These are phyloP conservation scores for Fonsecaea multimorphosa DNA, from an alignment of 2,329 filamentous ascomycete species.

Conservation along the genomic window DNA sequence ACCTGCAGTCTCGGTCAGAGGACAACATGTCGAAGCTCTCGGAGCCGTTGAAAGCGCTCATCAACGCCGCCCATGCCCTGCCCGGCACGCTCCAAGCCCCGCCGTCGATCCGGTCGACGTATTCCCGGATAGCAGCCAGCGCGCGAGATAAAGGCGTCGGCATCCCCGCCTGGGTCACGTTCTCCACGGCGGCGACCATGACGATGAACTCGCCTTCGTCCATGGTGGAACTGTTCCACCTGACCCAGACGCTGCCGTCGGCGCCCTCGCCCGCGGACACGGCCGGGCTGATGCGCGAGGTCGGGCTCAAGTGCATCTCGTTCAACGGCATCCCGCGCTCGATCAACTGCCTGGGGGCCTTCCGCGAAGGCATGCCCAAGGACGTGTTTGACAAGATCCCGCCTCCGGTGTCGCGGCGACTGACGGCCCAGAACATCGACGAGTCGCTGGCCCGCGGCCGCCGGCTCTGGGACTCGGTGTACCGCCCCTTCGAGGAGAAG, in stretches of 20 bases:
- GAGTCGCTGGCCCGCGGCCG: constrained; percentile 64
- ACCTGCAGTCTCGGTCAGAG: not conserved
- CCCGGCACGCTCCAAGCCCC: constrained; percentile 71
- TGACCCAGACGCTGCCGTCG: constrained; percentile 59
- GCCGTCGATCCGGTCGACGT: constrained; percentile 67
- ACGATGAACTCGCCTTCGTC: constrained; percentile 85
- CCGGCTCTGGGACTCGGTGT: constrained; percentile 76
- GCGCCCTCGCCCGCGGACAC: constrained; percentile 40
- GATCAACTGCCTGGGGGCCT: constrained; percentile 80
- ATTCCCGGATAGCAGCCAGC: constrained; percentile 67
- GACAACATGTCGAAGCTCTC: constrained; percentile 75
- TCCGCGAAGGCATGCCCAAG: constrained; percentile 67
- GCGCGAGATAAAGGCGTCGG: constrained; percentile 68
- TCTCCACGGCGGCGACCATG: constrained; percentile 80
- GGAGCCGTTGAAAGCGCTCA: constrained; percentile 71
- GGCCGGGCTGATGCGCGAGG: constrained; percentile 53
- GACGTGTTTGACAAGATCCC: constrained; percentile 62
- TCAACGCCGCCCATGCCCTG: constrained; percentile 71
- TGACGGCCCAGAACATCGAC: constrained; percentile 61
- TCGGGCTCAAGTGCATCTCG: constrained; percentile 55
- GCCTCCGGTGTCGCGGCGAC: constrained; percentile 62
- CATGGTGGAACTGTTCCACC: constrained; percentile 57
- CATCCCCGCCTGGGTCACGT: constrained; percentile 67
- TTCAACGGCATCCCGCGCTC: constrained; percentile 71
- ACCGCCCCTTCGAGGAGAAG: constrained; percentile 75